Conservation (phyloP, 1,284 basidiomycete genomes). For the Apiotrichum veenhuisii region DNA sequence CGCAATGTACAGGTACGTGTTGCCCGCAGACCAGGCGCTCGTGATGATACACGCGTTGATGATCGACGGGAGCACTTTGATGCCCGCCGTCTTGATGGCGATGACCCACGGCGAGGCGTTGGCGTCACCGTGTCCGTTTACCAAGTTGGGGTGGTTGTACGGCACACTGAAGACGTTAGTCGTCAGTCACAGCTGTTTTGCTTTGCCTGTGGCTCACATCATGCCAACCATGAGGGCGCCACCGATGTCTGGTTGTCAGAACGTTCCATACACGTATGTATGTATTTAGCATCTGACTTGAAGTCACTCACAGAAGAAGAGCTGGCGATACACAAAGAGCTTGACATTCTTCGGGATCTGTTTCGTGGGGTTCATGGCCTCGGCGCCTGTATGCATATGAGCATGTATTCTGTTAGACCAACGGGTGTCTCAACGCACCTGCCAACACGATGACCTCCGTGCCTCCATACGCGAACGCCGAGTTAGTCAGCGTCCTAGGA, state of each 20-base stretch:
- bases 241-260: conserved; percentile 53
- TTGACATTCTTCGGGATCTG: conserved; percentile 72
- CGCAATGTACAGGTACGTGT: conserved; percentile 57
- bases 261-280: too few relatives aligned
- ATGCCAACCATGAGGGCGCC: conserved; percentile 64
- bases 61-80: conserved; percentile 60
- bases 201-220: conserved; percentile 40
- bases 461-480: conserved; percentile 12
- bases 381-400: too few relatives aligned
- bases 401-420: too few relatives aligned
- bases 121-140: conserved; percentile 55
- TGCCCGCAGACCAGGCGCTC: conserved; percentile 55
- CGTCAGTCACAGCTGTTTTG: conserved; percentile 49
- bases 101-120: conserved; percentile 72
- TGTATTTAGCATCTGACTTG: too few relatives aligned
- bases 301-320: conserved; percentile 54
- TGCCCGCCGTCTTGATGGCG: conserved; percentile 69
- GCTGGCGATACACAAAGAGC: conserved; percentile 70
- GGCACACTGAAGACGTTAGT: conserved; percentile 70
- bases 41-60: conserved; percentile 61
- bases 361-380: conserved; percentile 60
- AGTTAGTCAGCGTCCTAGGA: conserved; percentile 21
- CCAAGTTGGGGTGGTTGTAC: conserved; percentile 59
- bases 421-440: too few relatives aligned
- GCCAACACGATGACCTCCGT: conserved; percentile 49